Conservation (phyloP, 192 early-diverging fungal species). For the Rhizophlyctis rosea region DNA sequence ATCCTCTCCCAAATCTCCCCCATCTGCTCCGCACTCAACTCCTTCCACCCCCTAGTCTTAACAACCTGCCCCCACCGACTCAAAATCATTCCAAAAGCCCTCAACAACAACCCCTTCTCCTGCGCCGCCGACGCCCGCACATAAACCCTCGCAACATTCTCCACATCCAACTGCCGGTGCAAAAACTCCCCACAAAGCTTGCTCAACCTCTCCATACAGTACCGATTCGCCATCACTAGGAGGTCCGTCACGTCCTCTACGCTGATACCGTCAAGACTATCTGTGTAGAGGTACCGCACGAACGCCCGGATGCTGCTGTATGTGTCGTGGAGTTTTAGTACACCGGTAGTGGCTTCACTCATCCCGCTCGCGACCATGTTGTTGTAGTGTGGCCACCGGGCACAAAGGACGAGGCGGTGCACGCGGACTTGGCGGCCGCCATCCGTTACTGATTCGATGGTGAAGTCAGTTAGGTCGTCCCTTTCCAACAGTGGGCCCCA, state of each 20-base stretch:
- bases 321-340: conserved; percentile 51
- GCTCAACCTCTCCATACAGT: conserved; percentile 51
- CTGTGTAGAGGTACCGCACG: conserved; percentile 57
- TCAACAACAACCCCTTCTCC: conserved; percentile 49
- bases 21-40: conserved; percentile 48
- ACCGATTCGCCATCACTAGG: conserved; percentile 58
- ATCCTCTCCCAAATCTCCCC: conserved; percentile 61
- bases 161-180: conserved; percentile 47
- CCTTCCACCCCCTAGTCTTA: conserved; percentile 51
- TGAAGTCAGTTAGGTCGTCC: conserved; percentile 50
- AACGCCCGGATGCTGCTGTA: conserved; percentile 49
- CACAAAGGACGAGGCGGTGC: conserved; percentile 56
- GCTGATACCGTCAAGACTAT: conserved; percentile 42
- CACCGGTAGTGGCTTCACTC: conserved; percentile 45
- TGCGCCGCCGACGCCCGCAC: conserved; percentile 48
- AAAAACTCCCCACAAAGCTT: conserved; percentile 47
- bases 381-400: conserved; percentile 64
- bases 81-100: conserved; percentile 53
- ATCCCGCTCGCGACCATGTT: conserved; percentile 54
- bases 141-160: conserved; percentile 55
- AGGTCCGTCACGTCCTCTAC: conserved; percentile 49
- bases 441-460: conserved; percentile 35
- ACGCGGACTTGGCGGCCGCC: conserved; percentile 45
- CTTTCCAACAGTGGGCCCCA: conserved; percentile 42
- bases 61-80: conserved; percentile 58